Evolutionary conservation across 768 basidiomycete species (phyloP), one percentile per base, ranked within the genome.

Genomic region (Tulasnella sp.): DNA sequence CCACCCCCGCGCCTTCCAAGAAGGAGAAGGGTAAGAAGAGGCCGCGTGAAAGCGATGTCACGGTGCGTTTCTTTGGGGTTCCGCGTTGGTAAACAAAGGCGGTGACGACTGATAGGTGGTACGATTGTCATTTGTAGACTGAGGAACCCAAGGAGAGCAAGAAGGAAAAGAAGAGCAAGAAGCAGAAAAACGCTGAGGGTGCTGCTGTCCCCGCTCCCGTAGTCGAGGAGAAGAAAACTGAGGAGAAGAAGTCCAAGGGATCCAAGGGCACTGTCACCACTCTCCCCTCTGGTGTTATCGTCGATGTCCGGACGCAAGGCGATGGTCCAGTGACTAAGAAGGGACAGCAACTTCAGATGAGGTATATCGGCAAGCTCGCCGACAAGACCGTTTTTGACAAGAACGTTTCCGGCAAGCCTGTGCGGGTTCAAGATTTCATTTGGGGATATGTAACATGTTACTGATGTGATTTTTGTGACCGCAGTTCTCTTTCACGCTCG

Each of bases 331-430:
- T 67, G 22, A 73, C 74, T 58, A 75, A 73, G 69, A 61, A 66
- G 5, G 76, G 76, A 49, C 72, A 73, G 66, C 70, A 71, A 65
- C 66, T 75, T 53, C 68, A 68, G 49, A 76, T 77, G 75, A 65
- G 75, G 50, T 77, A 76, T 70, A 75, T 77, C 57, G 74, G 75
- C 59, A 75, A 75, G 68, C 68, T 75, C 49, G 66, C 67, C 50
- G 73, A 70, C 55, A 62, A 62, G 41, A 64, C 66, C 31, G 54
- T 68, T 42, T 66, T 67, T 41, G 68, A 69, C 62, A 62, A 64
- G 59, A 72, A 71, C 66, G 69, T 68, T 62, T 69, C 67, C 64
- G 76, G 75, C 52, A 70, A 73, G 58, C 73, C 74, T 44, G 70
- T 75, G 53, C 66, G 68, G 67, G 70, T 68, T 70, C 34, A 5